Percentiles rank a stretch among this genome's conserved stretches.
Conservation (phyloP, 768 basidiomycete genomes). For the Vishniacozyma victoriae region DNA sequence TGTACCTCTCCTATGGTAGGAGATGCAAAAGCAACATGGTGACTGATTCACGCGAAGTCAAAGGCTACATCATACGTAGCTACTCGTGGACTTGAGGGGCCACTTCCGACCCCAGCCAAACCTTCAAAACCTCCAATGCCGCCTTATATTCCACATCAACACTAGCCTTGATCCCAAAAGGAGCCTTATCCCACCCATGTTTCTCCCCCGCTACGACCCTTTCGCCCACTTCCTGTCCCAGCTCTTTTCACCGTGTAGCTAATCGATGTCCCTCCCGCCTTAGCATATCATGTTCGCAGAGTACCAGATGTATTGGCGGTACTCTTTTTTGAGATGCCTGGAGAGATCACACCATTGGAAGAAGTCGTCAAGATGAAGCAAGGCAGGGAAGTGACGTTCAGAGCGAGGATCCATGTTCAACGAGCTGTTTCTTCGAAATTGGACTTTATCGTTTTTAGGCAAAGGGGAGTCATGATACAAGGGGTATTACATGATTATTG, state of each 20-base stretch:
- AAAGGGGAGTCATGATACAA: slow-evolving; percentile 55
- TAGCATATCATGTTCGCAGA: too few relatives aligned
- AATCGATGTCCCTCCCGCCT: too few relatives aligned
- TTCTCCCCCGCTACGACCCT: slow-evolving; percentile 19
- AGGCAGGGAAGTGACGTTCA: slow-evolving; percentile 62
- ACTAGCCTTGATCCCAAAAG: slow-evolving; percentile 7
- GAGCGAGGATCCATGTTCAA: slow-evolving; percentile 81
- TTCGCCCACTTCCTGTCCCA: slow-evolving; percentile 14
- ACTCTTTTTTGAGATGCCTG: too few relatives aligned
- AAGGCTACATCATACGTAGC: too few relatives aligned
- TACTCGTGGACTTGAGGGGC: too few relatives aligned
- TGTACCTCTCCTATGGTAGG: too few relatives aligned
- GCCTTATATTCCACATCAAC: slow-evolving; percentile 12
- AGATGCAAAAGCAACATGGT: too few relatives aligned
- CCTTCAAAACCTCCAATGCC: slow-evolving; percentile 2
- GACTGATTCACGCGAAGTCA: too few relatives aligned
- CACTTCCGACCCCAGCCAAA: slow-evolving; percentile 2
- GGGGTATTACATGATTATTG: slow-evolving; percentile 93
- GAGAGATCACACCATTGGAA: slow-evolving; percentile 22
- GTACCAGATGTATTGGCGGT: too few relatives aligned
- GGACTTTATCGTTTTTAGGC: slow-evolving; percentile 18
- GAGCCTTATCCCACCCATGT: slow-evolving; percentile 31
- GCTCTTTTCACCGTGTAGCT: slow-evolving; percentile 9
- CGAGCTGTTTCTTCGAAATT: slow-evolving; percentile 54
- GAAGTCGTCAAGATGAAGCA: slow-evolving; percentile 52